Conservation (phyloP, 2,329 filamentous ascomycete genomes). For the Pseudocercospora musae region DNA sequence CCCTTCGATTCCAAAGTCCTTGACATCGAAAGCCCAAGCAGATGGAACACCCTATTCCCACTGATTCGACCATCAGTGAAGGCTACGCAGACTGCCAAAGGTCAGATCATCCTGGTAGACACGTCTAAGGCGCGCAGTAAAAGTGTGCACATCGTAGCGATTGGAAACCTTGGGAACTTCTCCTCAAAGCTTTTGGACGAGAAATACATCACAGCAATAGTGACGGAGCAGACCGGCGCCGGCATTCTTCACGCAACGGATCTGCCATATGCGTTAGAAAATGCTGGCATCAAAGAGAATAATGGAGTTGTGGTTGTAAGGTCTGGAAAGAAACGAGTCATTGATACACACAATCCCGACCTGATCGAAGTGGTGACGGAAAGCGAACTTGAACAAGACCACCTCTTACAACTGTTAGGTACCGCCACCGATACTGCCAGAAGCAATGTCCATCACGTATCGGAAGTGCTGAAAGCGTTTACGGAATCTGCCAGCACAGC, state of each 20-base stretch:
- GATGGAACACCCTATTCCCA: conserved; percentile 36
- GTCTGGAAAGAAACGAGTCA: conserved; percentile 26
- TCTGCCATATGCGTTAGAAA: conserved; percentile 27
- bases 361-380: conserved; percentile 30
- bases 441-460: conserved; percentile 27
- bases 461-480: conserved; percentile 31
- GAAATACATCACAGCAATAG: conserved; percentile 33
- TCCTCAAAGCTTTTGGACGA: conserved; percentile 36
- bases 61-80: conserved; percentile 34
- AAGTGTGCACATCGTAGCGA: conserved; percentile 30
- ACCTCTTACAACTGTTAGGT: conserved; percentile 33
- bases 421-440: conserved; percentile 30
- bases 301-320: conserved; percentile 33
- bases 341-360: conserved; percentile 24
- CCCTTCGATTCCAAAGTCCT: conserved; percentile 31
- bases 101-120: conserved; percentile 35
- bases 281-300: conserved; percentile 21
- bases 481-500: conserved; percentile 28
- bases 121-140: conserved; percentile 25
- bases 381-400: conserved; percentile 34
- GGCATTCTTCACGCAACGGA: conserved; percentile 30
- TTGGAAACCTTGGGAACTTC: conserved; percentile 33
- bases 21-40: conserved; percentile 30
- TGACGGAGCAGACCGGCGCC: conserved; percentile 26
- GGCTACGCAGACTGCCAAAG: conserved; percentile 27